Conservation (phyloP, 192 early-diverging fungal genomes). For the Obelidium mucronatum region DNA sequence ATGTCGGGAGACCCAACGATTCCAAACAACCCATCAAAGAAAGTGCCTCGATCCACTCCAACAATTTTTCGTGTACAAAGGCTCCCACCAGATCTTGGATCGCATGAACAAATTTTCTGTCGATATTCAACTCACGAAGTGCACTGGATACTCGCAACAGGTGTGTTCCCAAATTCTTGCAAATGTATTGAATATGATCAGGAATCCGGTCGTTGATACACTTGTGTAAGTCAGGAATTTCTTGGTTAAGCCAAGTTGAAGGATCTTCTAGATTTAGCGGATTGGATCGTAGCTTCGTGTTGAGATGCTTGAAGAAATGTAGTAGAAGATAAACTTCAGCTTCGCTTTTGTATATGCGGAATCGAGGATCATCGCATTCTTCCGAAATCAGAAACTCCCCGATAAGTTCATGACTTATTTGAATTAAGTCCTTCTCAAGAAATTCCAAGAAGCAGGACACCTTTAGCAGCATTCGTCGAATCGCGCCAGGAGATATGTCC, state of each 20-base stretch:
- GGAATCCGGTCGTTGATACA: constrained; percentile 6
- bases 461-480: not conserved
- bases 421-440: not conserved
- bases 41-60: constrained; percentile 36
- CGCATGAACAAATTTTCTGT: constrained; percentile 7
- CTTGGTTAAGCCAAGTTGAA: constrained; percentile 26
- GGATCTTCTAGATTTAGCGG: constrained; percentile 36
- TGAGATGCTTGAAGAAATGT: not conserved
- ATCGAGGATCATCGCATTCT: constrained; percentile 10
- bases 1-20: not conserved
- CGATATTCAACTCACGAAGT: not conserved
- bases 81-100: constrained; percentile 19
- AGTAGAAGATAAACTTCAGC: constrained; percentile 13
- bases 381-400: constrained; percentile 2
- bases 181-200: constrained; percentile 15
- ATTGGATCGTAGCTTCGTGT: not conserved
- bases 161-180: constrained; percentile 22
- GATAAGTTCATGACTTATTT: constrained; percentile 13
- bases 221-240: constrained; percentile 27
- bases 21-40: constrained; percentile 21
- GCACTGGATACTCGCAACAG: not conserved
- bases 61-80: constrained; percentile 22
- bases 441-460: not conserved
- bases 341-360: not conserved
- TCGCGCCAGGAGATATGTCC: not conserved